phyloP scores from a whole-genome alignment of 768 basidiomycete genomes.

The Boletus bicolor region DNA sequence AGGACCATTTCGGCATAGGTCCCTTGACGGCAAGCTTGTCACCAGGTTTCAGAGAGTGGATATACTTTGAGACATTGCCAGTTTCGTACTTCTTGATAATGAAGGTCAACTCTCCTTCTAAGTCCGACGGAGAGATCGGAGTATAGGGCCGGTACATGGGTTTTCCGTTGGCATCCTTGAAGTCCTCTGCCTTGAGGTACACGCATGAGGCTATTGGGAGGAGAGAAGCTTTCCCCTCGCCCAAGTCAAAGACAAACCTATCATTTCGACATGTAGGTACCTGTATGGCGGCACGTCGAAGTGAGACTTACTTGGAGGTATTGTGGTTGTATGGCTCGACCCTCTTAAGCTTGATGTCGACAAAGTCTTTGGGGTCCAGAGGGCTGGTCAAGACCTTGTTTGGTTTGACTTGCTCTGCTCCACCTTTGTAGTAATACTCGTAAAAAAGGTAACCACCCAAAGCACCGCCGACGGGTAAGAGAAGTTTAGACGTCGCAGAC shows the following conservation, averaged over 20 bases:
- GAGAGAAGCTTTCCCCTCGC: slow-evolving; percentile 71
- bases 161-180: slow-evolving; percentile 77
- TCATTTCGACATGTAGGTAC: not conserved
- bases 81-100: slow-evolving; percentile 83
- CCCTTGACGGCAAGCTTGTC: slow-evolving; percentile 86
- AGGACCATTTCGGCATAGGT: slow-evolving; percentile 84
- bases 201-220: slow-evolving; percentile 79
- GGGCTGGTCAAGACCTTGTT: slow-evolving; percentile 53
- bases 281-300: not conserved
- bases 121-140: slow-evolving; percentile 76
- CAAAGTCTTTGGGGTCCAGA: slow-evolving; percentile 70
- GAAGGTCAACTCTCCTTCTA: slow-evolving; percentile 72
- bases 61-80: slow-evolving; percentile 82
- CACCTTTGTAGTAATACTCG: slow-evolving; percentile 43
- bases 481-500: slow-evolving; percentile 46
- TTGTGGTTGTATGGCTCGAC: slow-evolving; percentile 93
- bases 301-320: slow-evolving; percentile 59
- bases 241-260: slow-evolving; percentile 80
- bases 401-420: slow-evolving; percentile 37
- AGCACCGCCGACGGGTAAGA: slow-evolving; percentile 37
- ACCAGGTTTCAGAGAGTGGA: slow-evolving; percentile 78
- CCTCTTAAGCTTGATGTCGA: slow-evolving; percentile 80
- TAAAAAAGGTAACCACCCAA: slow-evolving; percentile 44
- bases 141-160: slow-evolving; percentile 92
- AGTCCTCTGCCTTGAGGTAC: slow-evolving; percentile 69